A percentile compares a stretch with the other conserved stretches of the same genome.
Conservation (phyloP, 495 filamentous ascomycete genomes). For the Penicillium manginii region DNA sequence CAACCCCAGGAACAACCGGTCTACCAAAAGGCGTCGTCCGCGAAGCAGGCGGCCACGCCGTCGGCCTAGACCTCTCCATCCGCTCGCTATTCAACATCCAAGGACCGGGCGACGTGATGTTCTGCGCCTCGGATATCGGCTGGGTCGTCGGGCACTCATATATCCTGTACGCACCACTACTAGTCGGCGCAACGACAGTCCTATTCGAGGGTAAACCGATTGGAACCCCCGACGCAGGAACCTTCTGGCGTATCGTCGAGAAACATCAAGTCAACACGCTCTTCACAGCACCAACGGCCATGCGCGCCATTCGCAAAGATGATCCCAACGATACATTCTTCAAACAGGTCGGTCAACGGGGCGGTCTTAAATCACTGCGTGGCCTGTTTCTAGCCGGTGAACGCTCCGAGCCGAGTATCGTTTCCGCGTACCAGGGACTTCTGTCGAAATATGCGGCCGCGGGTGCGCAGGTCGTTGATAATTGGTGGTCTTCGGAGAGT, state of each 20-base stretch:
- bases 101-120: conserved; percentile 82
- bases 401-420: conserved; percentile 83
- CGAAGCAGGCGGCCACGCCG: conserved; percentile 84
- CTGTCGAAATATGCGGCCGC: conserved; percentile 64
- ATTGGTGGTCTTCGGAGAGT: conserved; percentile 96
- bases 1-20: conserved; percentile 71
- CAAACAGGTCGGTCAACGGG: conserved; percentile 59
- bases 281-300: conserved; percentile 85
- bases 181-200: conserved; percentile 83
- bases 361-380: conserved; percentile 67
- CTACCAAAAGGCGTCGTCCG: conserved; percentile 86
- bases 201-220: conserved; percentile 92
- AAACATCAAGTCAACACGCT: conserved; percentile 83
- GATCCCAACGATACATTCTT: conserved; percentile 75
- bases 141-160: conserved; percentile 88
- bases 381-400: conserved; percentile 89
- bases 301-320: conserved; percentile 84
- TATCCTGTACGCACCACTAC: conserved; percentile 82
- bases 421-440: conserved; percentile 75
- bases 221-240: conserved; percentile 83
- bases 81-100: conserved; percentile 77
- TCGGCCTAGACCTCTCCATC: conserved; percentile 79
- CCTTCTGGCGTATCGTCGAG: conserved; percentile 85
- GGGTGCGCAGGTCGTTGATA: conserved; percentile 77
- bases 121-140: conserved; percentile 81